phyloP scores from a whole-genome alignment of 768 basidiomycete genomes.

The Gymnopilus junonius region DNA sequence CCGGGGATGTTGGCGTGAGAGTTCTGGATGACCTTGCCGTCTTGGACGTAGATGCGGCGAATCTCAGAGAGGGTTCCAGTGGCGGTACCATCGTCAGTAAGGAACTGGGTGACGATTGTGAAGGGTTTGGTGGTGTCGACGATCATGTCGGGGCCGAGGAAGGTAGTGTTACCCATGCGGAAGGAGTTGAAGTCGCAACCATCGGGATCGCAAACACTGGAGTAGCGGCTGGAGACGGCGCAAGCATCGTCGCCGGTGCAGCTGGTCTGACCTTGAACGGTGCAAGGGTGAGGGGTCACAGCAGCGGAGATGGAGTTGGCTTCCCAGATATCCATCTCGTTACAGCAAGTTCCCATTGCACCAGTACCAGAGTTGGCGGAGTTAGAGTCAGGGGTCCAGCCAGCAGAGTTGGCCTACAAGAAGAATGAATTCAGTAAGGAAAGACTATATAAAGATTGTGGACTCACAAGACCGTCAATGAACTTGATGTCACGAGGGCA shows the following conservation, averaged over 20 bases:
- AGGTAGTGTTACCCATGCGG: conserved; percentile 52
- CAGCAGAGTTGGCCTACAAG: conserved; percentile 48
- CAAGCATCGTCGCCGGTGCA: conserved; percentile 47
- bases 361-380: conserved; percentile 53
- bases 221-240: conserved; percentile 40
- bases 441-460: background rate
- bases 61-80: conserved; percentile 55
- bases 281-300: conserved; percentile 57
- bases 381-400: conserved; percentile 41
- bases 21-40: conserved; percentile 56
- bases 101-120: conserved; percentile 65
- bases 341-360: conserved; percentile 55
- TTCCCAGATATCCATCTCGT: conserved; percentile 66
- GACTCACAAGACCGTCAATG: conserved; percentile 55
- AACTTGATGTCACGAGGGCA: conserved; percentile 65
- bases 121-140: conserved; percentile 55
- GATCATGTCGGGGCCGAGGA: conserved; percentile 51
- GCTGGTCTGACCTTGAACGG: conserved; percentile 38
- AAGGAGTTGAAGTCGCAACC: conserved; percentile 69
- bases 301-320: conserved; percentile 57
- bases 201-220: conserved; percentile 55
- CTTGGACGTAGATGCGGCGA: conserved; percentile 58
- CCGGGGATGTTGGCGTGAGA: conserved; percentile 51
- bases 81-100: conserved; percentile 48
- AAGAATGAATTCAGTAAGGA: background rate